phyloP scores from a whole-genome alignment of 2,329 filamentous ascomycete species.

The Trichophaea hybrida region DNA sequence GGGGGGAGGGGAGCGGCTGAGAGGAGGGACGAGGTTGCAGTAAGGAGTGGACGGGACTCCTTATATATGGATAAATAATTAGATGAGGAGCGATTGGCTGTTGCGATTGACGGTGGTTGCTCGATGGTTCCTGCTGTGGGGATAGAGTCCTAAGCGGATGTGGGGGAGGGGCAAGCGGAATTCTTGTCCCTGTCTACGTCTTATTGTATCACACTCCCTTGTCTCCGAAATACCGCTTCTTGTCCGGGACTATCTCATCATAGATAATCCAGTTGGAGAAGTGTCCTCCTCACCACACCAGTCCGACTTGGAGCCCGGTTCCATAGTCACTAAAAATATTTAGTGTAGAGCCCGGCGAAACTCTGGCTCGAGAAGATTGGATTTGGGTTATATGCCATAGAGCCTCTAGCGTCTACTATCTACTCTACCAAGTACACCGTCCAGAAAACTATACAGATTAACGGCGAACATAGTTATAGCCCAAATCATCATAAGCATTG shows the following conservation, averaged over 20 bases:
- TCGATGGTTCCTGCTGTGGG: neutral
- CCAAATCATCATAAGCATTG: too few relatives aligned
- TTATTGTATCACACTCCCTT: neutral
- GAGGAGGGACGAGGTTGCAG: neutral
- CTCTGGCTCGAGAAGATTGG: too few relatives aligned
- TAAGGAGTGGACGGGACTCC: neutral
- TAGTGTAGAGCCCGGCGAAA: neutral
- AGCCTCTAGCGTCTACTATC: too few relatives aligned
- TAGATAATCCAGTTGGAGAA: neutral
- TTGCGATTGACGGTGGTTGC: neutral
- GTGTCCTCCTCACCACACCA: neutral
- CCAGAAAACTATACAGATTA: too few relatives aligned
- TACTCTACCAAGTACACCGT: too few relatives aligned
- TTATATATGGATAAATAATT: constrained; percentile 1
- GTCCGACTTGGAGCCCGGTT: neutral
- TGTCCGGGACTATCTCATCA: neutral
- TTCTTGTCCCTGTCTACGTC: neutral
- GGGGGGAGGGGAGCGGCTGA: neutral
- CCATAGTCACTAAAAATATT: neutral
- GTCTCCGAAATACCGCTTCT: neutral
- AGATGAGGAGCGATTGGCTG: neutral
- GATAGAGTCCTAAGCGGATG: neutral
- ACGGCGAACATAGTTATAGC: too few relatives aligned
- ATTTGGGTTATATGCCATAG: too few relatives aligned
- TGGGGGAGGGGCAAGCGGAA: constrained; percentile 1